Evolutionary conservation across 495 filamentous ascomycete species (phyloP), one percentile per base, ranked within the genome.

Genomic region (Xylaria grammica): DNA sequence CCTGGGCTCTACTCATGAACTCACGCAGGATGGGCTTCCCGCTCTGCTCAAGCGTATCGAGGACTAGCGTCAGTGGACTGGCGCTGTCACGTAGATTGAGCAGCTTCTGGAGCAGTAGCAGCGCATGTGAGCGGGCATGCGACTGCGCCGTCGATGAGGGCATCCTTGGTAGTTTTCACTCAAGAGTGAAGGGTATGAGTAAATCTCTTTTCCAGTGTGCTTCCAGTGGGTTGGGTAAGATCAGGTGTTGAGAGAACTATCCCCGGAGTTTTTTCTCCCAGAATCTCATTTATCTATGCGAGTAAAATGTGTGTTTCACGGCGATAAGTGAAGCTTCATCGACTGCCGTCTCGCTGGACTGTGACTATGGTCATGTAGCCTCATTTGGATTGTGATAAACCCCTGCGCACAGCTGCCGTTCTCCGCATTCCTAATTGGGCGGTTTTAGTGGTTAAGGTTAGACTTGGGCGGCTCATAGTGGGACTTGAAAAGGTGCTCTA

Each of bases 41-140:
- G 24, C 89, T 87, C 76, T 97, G 94, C 75, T 96, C 93, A 42
- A 97, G 75, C 17, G 85, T 90, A 77, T 97, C 94, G 58, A 95
- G 81, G 8, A 98, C 77, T 29, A 97, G 75, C 0, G 94, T 97
- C 51, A 98, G 87, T 1, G 93, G 94, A 30, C 92, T 96, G 2
- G 89, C 89, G 22, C 84, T 89, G 72, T 96, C 93, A 34, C 91
- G 81, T 15, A 91, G 77, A 67, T 86, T 89, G 55, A 98, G 82
- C 2, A 97, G 79, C 64, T 94, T 94, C 58, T 93, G 91, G 42
- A 97, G 87, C 1, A 97, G 79, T 6, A 97, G 87, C 49, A 97
- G 75, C 77, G 92, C 94, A 77, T 97, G 94, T 26, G 91, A 91
- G 50, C 92, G 85, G 7, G 91, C 85, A 69, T 95, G 90, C 26